Conservation (phyloP, 768 basidiomycete species). For the Boletus eberwhitei region DNA sequence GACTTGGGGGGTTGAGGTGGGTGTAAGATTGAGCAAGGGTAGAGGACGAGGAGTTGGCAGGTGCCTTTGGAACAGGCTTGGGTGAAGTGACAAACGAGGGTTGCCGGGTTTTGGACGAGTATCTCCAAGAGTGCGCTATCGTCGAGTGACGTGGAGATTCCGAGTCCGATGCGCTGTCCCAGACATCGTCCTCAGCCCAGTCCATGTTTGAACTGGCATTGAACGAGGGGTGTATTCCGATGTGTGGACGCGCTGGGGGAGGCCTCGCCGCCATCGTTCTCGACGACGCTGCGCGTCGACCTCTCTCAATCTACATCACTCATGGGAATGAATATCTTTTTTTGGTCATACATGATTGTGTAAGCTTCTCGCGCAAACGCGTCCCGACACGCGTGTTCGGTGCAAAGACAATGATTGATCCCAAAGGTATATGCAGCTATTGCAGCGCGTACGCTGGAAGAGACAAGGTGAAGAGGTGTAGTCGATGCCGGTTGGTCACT, state of each 20-base stretch:
- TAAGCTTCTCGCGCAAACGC: background rate
- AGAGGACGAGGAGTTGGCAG: conserved; percentile 54
- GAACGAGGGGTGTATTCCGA: conserved; percentile 53
- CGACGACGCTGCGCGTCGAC: conserved; percentile 16
- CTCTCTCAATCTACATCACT: background rate
- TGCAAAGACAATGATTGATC: conserved; percentile 14
- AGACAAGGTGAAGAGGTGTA: conserved; percentile 24
- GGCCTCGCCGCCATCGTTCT: conserved; percentile 51
- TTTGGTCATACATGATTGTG: background rate
- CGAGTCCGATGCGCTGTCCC: conserved; percentile 81
- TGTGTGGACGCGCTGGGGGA: conserved; percentile 72
- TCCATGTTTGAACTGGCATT: conserved; percentile 49
- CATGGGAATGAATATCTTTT: conserved; percentile 9
- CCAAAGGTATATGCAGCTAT: conserved; percentile 25
- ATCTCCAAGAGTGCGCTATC: conserved; percentile 43
- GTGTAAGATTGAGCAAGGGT: conserved; percentile 80
- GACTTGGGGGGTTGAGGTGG: conserved; percentile 69
- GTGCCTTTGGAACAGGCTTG: conserved; percentile 50
- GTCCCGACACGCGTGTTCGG: background rate
- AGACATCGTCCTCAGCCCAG: conserved; percentile 85
- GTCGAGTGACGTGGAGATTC: conserved; percentile 62
- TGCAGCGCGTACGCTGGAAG: conserved; percentile 21
- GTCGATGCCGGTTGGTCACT: conserved; percentile 23
- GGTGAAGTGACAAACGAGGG: conserved; percentile 43
- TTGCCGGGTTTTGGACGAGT: conserved; percentile 24